Percentiles rank a stretch among this genome's conserved stretches.
Conservation (phyloP, 1,284 basidiomycete species). For the Cutaneotrichosporon mucoides region DNA sequence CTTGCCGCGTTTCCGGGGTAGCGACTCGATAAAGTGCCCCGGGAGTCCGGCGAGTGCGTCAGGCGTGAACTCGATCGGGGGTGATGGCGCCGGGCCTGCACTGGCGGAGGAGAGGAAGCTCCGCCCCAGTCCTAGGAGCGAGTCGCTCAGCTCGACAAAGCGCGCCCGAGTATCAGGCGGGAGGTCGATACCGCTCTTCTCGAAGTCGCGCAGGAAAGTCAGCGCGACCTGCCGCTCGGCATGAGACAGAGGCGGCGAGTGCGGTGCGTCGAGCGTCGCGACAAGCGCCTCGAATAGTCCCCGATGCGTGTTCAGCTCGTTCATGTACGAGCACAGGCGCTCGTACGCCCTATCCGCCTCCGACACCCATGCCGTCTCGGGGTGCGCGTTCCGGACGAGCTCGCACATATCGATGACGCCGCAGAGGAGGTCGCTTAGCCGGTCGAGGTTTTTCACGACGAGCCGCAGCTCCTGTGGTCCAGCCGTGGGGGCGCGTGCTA, state of each 20-base stretch:
- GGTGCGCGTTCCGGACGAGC: constrained; percentile 87
- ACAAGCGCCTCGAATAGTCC: constrained; percentile 68
- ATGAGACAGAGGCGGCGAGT: constrained; percentile 35
- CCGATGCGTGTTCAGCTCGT: constrained; percentile 91
- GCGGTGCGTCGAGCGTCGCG: constrained; percentile 44
- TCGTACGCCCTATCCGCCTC: constrained; percentile 86
- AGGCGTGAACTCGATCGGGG: constrained; percentile 42
- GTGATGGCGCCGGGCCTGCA: constrained; percentile 26
- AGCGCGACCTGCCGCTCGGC: constrained; percentile 67
- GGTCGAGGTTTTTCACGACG: constrained; percentile 89
- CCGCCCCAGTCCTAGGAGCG: constrained; percentile 82
- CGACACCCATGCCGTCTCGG: constrained; percentile 74
- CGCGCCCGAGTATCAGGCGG: constrained; percentile 68
- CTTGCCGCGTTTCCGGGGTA: constrained; percentile 55
- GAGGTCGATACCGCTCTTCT: constrained; percentile 91
- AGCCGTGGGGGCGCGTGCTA: constrained; percentile 40
- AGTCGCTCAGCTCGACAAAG: constrained; percentile 88
- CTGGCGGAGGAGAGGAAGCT: constrained; percentile 68
- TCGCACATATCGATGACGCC: constrained; percentile 96
- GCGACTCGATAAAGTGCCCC: constrained; percentile 50
- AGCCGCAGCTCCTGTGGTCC: constrained; percentile 61
- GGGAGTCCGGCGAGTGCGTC: constrained; percentile 44
- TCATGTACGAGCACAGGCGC: constrained; percentile 93
- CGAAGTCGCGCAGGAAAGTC: constrained; percentile 94
- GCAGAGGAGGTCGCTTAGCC: constrained; percentile 90